Evolutionary conservation across 352 stramenopile species (phyloP), one percentile per base, ranked within the genome.

Genomic region (Globisporangium carolinianum): DNA sequence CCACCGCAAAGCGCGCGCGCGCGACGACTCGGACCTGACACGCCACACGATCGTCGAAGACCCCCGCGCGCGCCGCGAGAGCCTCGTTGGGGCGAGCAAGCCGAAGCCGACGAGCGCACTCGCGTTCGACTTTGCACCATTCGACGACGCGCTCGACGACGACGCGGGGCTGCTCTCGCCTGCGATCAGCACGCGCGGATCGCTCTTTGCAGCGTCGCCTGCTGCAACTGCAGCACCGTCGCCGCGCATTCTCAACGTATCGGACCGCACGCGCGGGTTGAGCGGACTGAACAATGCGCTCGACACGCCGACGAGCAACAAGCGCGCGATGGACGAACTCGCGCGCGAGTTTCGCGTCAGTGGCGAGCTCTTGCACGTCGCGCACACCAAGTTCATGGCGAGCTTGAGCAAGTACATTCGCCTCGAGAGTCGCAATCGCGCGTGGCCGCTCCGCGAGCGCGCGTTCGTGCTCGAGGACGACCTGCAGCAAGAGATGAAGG

Each of bases 401-500:
- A 72, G 66, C 17, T 76, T 91, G 42, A 68, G 68, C 43, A 78
- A 76, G 48, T 89, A 88, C 52, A 65, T 91, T 42, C 76, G 79
- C 6, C 57, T 91, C 17, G 81, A 91, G 24, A 83, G 71, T 36
- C 65, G 61, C 35, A 49, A 67, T 6, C 66, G 71, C 47, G 65
- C 68, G 35, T 79, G 68, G 67, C 65, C 69, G 51, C 39, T 86
- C n/a, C 72, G 69, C 35, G 75, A 86, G 14, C 73, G 76, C 1
- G 76, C 77, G 50, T 42, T 82, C 10, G 57, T 75, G 15, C 69
- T 91, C n/a, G 81, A 88, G 61, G 71, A 79, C 2, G 81, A 91
- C 50, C 55, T 91, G 12, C 55, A 83, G 45, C 71, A 86, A 54
- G 79, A 88, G 46, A 57, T 89, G 10, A 56, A 53, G n/a, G 57